phyloP scores from a whole-genome alignment of 1,284 basidiomycete genomes.

The Tilletia indica region DNA sequence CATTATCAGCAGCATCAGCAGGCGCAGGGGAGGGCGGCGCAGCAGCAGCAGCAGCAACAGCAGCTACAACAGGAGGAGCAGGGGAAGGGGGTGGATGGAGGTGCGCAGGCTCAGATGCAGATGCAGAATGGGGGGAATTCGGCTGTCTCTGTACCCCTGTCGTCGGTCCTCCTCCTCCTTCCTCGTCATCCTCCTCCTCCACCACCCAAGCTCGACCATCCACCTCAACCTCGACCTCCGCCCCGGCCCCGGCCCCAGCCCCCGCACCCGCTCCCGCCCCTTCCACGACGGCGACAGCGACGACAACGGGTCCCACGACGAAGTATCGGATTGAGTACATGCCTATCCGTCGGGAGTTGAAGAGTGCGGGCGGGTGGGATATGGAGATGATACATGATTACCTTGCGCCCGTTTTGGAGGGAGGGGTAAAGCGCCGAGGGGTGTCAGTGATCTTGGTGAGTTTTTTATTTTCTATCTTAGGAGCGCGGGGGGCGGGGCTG shows the following conservation, averaged over 20 bases:
- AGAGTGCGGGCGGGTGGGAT: constrained; percentile 82
- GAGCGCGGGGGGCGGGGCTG: too few species aligned
- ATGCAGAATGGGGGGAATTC: neutral
- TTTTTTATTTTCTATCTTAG: neutral
- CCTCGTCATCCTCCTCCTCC: too few species aligned
- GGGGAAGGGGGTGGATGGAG: too few species aligned
- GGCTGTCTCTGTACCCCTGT: neutral
- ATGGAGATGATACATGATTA: constrained; percentile 70
- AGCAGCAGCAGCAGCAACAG: neutral
- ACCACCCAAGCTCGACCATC: neutral
- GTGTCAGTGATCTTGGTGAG: constrained; percentile 72
- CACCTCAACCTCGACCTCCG: too few species aligned
- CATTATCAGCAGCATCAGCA: neutral
- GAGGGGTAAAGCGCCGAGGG: constrained; percentile 63
- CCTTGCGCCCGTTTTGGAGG: constrained; percentile 61
- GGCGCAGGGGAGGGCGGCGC: neutral
- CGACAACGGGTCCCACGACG: constrained; percentile 41
- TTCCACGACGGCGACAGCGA: constrained; percentile 19
- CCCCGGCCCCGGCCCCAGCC: neutral
- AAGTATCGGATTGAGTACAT: constrained; percentile 87
- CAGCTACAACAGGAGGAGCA: neutral
- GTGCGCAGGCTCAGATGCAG: neutral
- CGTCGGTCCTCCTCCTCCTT: too few species aligned
- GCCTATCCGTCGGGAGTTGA: constrained; percentile 73
- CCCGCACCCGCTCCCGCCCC: neutral